Evolutionary conservation across 2,329 filamentous ascomycete genomes (phyloP).

Genomic region (Fusarium sp.): DNA sequence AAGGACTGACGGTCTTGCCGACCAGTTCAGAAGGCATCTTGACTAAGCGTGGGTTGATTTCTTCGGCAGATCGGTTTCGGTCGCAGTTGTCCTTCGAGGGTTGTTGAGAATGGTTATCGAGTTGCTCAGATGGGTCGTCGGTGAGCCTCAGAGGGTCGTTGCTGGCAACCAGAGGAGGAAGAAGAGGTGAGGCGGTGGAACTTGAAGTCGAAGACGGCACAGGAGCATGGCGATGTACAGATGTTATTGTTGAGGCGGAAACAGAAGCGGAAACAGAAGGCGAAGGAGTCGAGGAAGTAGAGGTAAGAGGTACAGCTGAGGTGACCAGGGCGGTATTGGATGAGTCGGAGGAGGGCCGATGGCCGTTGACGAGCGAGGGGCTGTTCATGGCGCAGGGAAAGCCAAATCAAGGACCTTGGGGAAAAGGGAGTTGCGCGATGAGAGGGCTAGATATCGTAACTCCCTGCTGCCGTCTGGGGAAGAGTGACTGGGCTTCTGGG

Average conservation of each 20-base stretch:
- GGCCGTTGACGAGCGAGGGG: conserved; percentile 41
- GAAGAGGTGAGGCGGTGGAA: conserved; percentile 24
- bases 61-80: conserved; percentile 58
- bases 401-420: conserved; percentile 28
- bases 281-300: conserved; percentile 27
- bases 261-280: conserved; percentile 17
- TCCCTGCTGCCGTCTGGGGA: conserved; percentile 36
- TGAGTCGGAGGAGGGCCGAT: conserved; percentile 35
- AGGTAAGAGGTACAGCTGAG: conserved; percentile 21
- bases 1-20: conserved; percentile 82
- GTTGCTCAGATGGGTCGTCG: conserved; percentile 18
- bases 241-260: conserved; percentile 13
- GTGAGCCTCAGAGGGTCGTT: conserved; percentile 29
- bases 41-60: conserved; percentile 58
- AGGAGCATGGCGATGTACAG: conserved; percentile 38
- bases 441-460: conserved; percentile 44
- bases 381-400: conserved; percentile 40
- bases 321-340: conserved; percentile 15
- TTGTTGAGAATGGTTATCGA: conserved; percentile 29
- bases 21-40: conserved; percentile 72
- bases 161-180: conserved; percentile 13
- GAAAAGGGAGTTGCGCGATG: conserved; percentile 43
- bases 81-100: conserved; percentile 58
- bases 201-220: conserved; percentile 15
- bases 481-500: conserved; percentile 29